A percentile compares a stretch with the other conserved stretches of the same genome.
phyloP scores from a whole-genome alignment of 164 flowering plant genomes.

The Cinnamomum chago region DNA sequence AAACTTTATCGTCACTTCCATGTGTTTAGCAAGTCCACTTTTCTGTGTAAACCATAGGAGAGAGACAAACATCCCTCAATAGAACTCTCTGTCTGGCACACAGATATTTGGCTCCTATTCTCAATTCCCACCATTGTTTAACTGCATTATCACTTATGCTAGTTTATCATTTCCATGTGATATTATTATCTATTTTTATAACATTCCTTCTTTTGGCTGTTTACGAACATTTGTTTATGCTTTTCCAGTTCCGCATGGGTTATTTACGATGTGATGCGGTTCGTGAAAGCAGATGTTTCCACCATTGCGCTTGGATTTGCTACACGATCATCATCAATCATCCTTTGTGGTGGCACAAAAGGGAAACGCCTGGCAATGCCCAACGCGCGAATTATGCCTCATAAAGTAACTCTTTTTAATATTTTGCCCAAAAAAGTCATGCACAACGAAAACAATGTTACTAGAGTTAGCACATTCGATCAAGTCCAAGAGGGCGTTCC shows the following conservation, averaged over 20 bases:
- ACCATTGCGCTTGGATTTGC: conserved; percentile 87
- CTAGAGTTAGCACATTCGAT: conserved; percentile 52
- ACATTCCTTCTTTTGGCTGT: neutral
- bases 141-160: no score
- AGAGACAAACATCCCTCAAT: no score
- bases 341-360: conserved; percentile 92
- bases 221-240: neutral
- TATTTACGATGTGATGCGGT: conserved; percentile 77
- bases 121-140: no score
- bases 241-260: conserved; percentile 76
- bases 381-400: conserved; percentile 82
- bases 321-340: conserved; percentile 84
- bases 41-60: no score
- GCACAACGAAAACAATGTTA: conserved; percentile 70
- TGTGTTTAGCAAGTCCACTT: no score
- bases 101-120: no score
- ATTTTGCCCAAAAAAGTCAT: conserved; percentile 72
- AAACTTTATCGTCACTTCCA: no score
- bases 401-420: conserved; percentile 69
- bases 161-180: no score
- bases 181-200: neutral
- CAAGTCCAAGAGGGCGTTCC: conserved; percentile 78
- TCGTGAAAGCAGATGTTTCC: conserved; percentile 91
- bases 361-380: conserved; percentile 98
- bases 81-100: no score